Evolutionary conservation across 176 grass and related monocot genomes (phyloP).

Genomic region (Aegilops sharonensis): DNA sequence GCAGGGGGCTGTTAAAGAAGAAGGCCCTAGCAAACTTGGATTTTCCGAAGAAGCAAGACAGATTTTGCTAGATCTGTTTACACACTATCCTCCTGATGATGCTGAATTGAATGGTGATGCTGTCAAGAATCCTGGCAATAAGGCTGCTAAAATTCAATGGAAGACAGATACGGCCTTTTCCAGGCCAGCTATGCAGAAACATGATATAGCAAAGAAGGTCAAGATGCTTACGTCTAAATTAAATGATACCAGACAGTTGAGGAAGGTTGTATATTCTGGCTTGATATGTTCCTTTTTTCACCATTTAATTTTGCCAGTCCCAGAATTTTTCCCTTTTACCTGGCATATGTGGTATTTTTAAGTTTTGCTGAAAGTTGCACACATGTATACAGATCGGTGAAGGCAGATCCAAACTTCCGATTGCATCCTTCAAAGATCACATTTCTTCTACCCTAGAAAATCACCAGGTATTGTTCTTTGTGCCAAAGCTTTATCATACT

Average conservation of each 20-base stretch:
- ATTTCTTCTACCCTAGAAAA: slow-evolving; percentile 81
- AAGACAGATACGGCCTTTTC: slow-evolving; percentile 68
- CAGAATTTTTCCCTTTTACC: background rate
- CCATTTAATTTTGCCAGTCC: slow-evolving; percentile 11
- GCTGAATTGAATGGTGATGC: slow-evolving; percentile 52
- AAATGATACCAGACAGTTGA: slow-evolving; percentile 55
- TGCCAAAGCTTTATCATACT: slow-evolving; percentile 14
- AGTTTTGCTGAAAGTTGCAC: slow-evolving; percentile 30
- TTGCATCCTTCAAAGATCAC: slow-evolving; percentile 75
- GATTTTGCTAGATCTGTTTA: slow-evolving; percentile 82
- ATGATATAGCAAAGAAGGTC: slow-evolving; percentile 65
- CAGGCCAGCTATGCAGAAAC: slow-evolving; percentile 58
- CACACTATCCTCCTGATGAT: slow-evolving; percentile 77
- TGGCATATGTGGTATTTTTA: slow-evolving; percentile 23
- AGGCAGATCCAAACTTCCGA: slow-evolving; percentile 89
- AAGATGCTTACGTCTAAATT: slow-evolving; percentile 65
- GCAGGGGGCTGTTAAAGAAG: slow-evolving; percentile 23
- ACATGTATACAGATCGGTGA: slow-evolving; percentile 60
- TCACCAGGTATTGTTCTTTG: slow-evolving; percentile 63
- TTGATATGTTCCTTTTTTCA: slow-evolving; percentile 24
- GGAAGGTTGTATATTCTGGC: slow-evolving; percentile 60
- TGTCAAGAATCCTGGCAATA: slow-evolving; percentile 39
- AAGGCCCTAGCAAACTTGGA: slow-evolving; percentile 43
- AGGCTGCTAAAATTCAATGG: slow-evolving; percentile 37
- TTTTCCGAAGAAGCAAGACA: slow-evolving; percentile 72